Evolutionary conservation across 2,329 filamentous ascomycete genomes (phyloP).

Genomic region (Pseudocercospora eumusae): DNA sequence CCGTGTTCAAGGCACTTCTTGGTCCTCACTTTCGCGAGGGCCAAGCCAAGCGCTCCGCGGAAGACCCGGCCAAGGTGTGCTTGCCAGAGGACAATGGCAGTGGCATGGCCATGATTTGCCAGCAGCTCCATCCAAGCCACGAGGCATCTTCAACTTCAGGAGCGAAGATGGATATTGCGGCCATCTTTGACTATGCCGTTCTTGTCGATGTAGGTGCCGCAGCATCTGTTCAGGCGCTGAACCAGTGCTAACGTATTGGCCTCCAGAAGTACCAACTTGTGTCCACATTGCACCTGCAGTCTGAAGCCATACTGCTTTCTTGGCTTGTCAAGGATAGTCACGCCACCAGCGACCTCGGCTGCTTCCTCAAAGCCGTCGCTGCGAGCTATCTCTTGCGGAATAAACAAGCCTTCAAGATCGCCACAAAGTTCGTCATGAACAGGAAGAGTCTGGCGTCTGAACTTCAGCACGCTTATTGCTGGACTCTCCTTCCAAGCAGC

Average conservation of each 20-base stretch:
- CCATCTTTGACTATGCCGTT: not conserved
- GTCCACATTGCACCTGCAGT: not conserved
- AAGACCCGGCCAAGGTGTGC: constrained; percentile 8
- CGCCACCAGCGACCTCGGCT: not conserved
- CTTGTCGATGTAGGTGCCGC: not conserved
- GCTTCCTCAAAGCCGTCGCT: not conserved
- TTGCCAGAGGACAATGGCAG: constrained; percentile 15
- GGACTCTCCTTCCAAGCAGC: too few species aligned
- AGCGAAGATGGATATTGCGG: not conserved
- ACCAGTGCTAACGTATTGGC: not conserved
- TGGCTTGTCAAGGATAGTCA: not conserved
- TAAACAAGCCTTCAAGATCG: too few species aligned
- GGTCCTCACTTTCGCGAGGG: constrained; percentile 21
- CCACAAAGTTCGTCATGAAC: too few species aligned
- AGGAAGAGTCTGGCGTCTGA: too few species aligned
- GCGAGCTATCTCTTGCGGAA: not conserved
- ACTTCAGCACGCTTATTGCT: too few species aligned
- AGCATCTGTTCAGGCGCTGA: too few species aligned
- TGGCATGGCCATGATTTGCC: constrained; percentile 16
- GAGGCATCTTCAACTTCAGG: not conserved
- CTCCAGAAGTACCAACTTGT: not conserved
- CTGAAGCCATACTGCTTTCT: not conserved
- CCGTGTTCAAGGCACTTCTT: constrained; percentile 14
- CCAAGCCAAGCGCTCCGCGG: not conserved
- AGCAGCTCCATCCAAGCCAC: constrained; percentile 8